Evolutionary conservation across 495 filamentous ascomycete species (phyloP).

Genomic region (Penicillium lividum): DNA sequence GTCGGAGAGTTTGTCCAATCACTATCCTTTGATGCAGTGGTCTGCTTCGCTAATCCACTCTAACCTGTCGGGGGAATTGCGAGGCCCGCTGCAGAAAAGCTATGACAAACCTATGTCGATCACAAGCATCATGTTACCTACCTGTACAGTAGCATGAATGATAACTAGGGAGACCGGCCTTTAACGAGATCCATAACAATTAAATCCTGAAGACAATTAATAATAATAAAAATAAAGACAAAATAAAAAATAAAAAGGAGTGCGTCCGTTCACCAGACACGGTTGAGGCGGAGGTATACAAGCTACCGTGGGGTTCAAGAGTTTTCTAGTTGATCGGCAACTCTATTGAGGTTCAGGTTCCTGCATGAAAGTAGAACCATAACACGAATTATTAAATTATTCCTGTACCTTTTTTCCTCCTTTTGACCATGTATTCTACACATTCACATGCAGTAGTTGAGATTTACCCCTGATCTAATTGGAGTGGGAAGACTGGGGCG

Average conservation of each 20-base stretch:
- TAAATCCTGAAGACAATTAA: neutral
- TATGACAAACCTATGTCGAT: neutral
- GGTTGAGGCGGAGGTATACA: neutral
- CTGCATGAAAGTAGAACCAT: conserved; percentile 24
- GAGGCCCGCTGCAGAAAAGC: conserved; percentile 3
- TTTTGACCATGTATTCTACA: neutral
- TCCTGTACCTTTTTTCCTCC: conserved; percentile 1
- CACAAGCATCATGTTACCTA: neutral
- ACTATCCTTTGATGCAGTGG: neutral
- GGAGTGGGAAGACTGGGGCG: conserved; percentile 19
- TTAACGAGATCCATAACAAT: neutral
- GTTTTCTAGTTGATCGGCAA: conserved; percentile 29
- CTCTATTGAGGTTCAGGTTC: conserved; percentile 26
- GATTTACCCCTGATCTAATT: conserved; percentile 10
- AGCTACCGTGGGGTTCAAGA: conserved; percentile 24
- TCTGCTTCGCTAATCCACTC: neutral
- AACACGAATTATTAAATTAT: neutral
- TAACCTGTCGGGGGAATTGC: conserved; percentile 2
- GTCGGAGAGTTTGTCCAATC: neutral
- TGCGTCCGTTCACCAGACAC: no score
- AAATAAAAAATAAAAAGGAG: no score
- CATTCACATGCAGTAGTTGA: conserved; percentile 1
- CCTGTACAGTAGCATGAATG: neutral
- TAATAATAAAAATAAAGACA: no score
- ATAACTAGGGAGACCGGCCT: neutral